phyloP scores from a whole-genome alignment of 345 rosid species.

The Brassica carinata region DNA sequence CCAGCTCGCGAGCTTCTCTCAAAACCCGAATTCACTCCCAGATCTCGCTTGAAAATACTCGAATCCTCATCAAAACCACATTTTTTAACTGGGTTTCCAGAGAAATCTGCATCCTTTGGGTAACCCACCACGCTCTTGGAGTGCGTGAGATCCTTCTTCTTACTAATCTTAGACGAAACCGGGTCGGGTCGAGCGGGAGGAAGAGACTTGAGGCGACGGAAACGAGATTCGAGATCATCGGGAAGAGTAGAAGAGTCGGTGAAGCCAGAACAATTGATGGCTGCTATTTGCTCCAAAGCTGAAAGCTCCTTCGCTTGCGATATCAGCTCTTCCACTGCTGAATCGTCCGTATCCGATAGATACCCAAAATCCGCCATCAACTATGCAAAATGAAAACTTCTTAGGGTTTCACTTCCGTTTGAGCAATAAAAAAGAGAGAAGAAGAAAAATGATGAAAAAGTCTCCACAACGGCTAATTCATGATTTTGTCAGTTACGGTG shows the following conservation, averaged over 20 bases:
- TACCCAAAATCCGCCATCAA: conserved; percentile 65
- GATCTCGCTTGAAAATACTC: conserved; percentile 23
- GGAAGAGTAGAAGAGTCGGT: conserved; percentile 62
- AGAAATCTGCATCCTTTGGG: conserved; percentile 16
- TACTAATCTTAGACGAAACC: neutral
- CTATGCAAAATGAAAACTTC: neutral
- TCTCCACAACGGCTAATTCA: conserved; percentile 57
- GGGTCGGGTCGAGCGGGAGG: conserved; percentile 45
- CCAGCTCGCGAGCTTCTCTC: conserved; percentile 15
- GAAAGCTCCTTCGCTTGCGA: conserved; percentile 71
- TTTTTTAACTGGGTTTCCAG: conserved; percentile 31
- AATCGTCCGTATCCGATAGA: conserved; percentile 76
- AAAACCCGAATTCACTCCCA: conserved; percentile 17
- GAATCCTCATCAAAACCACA: conserved; percentile 29
- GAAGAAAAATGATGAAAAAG: neutral
- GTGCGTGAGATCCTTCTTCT: conserved; percentile 14
- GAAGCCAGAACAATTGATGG: conserved; percentile 67
- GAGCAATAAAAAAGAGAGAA: neutral
- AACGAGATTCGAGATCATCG: conserved; percentile 70
- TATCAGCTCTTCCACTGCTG: conserved; percentile 72
- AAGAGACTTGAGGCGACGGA: conserved; percentile 72
- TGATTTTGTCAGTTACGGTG: conserved; percentile 30
- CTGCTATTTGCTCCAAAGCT: conserved; percentile 72
- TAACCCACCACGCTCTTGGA: conserved; percentile 33
- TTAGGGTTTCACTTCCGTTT: conserved; percentile 8